phyloP scores from a whole-genome alignment of 225 moss, liverwort and hornwort genomes.

The Ulota crispa region DNA sequence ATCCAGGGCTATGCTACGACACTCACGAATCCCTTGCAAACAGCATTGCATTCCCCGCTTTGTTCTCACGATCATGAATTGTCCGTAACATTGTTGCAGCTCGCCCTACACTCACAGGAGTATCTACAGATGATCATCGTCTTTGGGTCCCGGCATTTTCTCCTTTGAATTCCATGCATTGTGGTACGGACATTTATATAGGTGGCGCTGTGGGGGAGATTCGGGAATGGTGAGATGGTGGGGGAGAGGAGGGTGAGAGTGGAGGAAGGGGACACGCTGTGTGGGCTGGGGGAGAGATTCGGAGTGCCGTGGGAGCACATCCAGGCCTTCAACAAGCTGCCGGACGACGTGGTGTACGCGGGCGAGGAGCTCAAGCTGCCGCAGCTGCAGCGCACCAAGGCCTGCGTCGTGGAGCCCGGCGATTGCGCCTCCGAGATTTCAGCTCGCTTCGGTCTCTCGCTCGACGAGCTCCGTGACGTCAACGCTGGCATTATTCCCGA shows the following conservation, averaged over 20 bases:
- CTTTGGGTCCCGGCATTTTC: too few relatives aligned
- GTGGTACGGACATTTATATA: too few relatives aligned
- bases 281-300: conserved; percentile 48
- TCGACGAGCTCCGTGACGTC: conserved; percentile 63
- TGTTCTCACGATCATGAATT: too few relatives aligned
- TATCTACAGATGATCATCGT: too few relatives aligned
- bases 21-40: too few relatives aligned
- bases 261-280: conserved; percentile 56
- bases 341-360: conserved; percentile 39
- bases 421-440: conserved; percentile 85
- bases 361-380: conserved; percentile 58
- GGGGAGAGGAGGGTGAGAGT: conserved; percentile 28
- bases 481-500: conserved; percentile 66
- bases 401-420: conserved; percentile 72
- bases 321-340: conserved; percentile 45
- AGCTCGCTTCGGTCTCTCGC: conserved; percentile 70
- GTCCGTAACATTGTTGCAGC: too few relatives aligned
- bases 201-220: too few relatives aligned
- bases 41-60: too few relatives aligned
- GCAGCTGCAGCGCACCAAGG: conserved; percentile 34
- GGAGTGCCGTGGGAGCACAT: conserved; percentile 54
- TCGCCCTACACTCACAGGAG: too few relatives aligned
- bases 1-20: too few relatives aligned
- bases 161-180: too few relatives aligned
- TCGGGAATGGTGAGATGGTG: conserved; percentile 17